Base-by-base conservation (phyloP, 805 yeast genomes). In the Sugiyamaella smithiae region DNA sequence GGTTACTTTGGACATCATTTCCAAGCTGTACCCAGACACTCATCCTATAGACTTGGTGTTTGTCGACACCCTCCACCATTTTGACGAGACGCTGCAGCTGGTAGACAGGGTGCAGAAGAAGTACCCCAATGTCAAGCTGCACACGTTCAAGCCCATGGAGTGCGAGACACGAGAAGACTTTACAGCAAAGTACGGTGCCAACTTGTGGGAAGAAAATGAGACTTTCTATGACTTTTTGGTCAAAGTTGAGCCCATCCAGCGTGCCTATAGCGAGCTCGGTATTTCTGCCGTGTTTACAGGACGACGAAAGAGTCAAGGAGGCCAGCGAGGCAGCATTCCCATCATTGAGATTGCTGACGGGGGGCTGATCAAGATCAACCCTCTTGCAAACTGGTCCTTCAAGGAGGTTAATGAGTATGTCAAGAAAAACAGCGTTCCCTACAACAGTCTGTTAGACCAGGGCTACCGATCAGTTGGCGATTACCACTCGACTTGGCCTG, bases 391-490 rank as follows among this genome's bases (percentile, higher is more conserved):
- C 60, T 88, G 96, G 96, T 75, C 77, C 16, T 91, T 91, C 66
- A 61, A 70, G 9, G 81, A 83, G 56, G 96, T 90, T 19, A 75
- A 81, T 52, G 55, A 61, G 1, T 91, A 91, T 66, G 76, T 90
- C 51, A 81, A 82, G 50, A 74, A 71, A 31, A 70, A 88, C 63
- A 57, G 78, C 9, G 96, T 90, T 11, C 97, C 97, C 2, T 88
- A 85, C 68, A 91, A 91, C 62, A 88, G 78, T 53, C 72, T 91
- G 28, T 70, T 91, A 31, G 91, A 89, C 66, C 70, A 81, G 48
- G 97, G 97, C 0, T 91, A 90, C 67, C 83, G 88, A 61, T 87
- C 96, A 0, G 78, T 91, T 12, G 98, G 98, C 1, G 98, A 91
- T 66, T 91, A 90, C 78, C 98, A 91, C 66, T 87, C 96, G 1